These are phyloP conservation scores for Crithidia thermophila DNA, from an alignment of 208 protist genomes.

Conservation along the genomic window DNA sequence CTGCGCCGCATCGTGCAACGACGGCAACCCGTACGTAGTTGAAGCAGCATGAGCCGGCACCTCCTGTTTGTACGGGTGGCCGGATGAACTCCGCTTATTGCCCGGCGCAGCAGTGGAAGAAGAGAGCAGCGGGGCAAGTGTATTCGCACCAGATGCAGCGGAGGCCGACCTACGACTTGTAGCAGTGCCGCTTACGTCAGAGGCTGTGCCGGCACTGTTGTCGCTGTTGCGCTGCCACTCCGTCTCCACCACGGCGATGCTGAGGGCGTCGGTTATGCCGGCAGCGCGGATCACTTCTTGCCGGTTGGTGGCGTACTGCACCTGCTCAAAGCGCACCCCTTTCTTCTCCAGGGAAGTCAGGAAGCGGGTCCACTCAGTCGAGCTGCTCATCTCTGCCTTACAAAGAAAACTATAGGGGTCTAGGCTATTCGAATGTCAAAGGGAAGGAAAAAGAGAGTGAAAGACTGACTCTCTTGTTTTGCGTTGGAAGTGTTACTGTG, in stretches of 20 bases:
- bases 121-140: constrained; percentile 20
- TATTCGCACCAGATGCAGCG: not conserved
- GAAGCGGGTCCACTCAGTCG: constrained; percentile 63
- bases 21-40: not conserved
- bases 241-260: constrained; percentile 82
- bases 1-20: constrained; percentile 39
- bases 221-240: constrained; percentile 58
- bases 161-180: not conserved
- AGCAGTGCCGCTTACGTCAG: not conserved
- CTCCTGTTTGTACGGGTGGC: not conserved
- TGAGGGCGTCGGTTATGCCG: constrained; percentile 78
- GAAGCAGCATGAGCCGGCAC: not conserved
- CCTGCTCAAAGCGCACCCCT: constrained; percentile 73
- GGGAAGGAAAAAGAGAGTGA: too few species aligned
- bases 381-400: constrained; percentile 22
- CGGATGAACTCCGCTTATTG: not conserved
- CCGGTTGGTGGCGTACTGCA: constrained; percentile 71
- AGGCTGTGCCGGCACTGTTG: not conserved
- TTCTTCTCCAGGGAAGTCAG: constrained; percentile 62
- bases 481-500: too few species aligned
- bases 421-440: too few species aligned
- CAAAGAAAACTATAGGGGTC: too few species aligned
- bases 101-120: too few species aligned
- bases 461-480: too few species aligned
- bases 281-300: constrained; percentile 66